Evolutionary conservation across 2,329 filamentous ascomycete species (phyloP).

Genomic region (Piedraia hortae): DNA sequence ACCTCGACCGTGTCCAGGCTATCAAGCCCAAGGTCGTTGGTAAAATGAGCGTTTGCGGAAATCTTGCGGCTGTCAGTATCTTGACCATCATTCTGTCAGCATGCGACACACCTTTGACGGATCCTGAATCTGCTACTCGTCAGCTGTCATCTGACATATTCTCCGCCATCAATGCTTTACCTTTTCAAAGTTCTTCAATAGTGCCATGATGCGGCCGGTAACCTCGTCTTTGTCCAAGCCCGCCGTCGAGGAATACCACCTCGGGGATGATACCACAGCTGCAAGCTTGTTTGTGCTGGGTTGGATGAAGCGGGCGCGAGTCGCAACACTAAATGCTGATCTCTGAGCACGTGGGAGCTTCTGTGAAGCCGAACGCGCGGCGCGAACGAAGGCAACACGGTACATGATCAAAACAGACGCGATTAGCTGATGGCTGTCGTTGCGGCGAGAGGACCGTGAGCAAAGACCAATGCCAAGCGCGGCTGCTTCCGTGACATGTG

Average conservation of each 20-base stretch:
- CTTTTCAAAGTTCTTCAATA: constrained; percentile 95
- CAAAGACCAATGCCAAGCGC: too few relatives aligned
- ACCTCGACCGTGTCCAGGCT: constrained; percentile 97
- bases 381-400: too few relatives aligned
- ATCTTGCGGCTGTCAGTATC: constrained; percentile 30
- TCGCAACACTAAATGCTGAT: too few relatives aligned
- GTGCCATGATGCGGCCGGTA: constrained; percentile 70
- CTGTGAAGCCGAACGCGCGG: too few relatives aligned
- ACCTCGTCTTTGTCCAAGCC: constrained; percentile 62
- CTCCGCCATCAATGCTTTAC: constrained; percentile 19
- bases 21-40: constrained; percentile 90
- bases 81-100: constrained; percentile 1
- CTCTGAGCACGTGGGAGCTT: too few relatives aligned
- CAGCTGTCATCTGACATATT: constrained; percentile 3
- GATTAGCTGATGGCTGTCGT: too few relatives aligned
- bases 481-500: too few relatives aligned
- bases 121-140: constrained; percentile 29
- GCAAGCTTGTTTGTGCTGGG: too few relatives aligned
- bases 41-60: constrained; percentile 60
- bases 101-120: constrained; percentile 24
- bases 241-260: constrained; percentile 66
- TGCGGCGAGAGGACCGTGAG: too few relatives aligned
- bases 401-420: too few relatives aligned
- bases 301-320: too few relatives aligned
- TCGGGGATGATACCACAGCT: constrained; percentile 38